A percentile compares a stretch with the other conserved stretches of the same genome.
Evolutionary conservation across 129 eudicot species (phyloP).

Genomic region (Sambucus nigra): DNA sequence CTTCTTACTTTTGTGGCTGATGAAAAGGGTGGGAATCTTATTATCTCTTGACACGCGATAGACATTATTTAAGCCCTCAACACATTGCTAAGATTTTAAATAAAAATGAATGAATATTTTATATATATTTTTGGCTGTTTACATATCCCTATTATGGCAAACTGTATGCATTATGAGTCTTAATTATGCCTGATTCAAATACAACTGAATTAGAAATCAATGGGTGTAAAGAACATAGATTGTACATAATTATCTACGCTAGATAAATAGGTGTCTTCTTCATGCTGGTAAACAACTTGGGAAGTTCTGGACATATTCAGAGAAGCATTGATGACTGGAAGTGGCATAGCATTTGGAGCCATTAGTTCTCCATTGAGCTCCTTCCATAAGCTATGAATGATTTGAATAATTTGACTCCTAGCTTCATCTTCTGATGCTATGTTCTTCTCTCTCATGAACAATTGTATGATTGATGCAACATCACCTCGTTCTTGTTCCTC

Average conservation of each 20-base stretch:
- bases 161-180: no score
- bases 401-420: conserved; percentile 20
- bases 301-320: conserved; percentile 53
- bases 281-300: conserved; percentile 52
- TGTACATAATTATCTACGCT: conserved; percentile 41
- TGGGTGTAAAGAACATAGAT: conserved; percentile 39
- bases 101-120: no score
- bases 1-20: no score
- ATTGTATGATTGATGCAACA: conserved; percentile 36
- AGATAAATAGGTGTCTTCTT: conserved; percentile 30
- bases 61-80: no score
- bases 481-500: conserved; percentile 59
- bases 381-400: conserved; percentile 30
- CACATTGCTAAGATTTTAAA: no score
- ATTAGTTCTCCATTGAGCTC: conserved; percentile 34
- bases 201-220: conserved; percentile 8
- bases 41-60: no score
- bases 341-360: conserved; percentile 28
- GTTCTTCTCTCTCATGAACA: conserved; percentile 33
- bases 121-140: no score
- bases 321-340: conserved; percentile 26
- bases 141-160: no score
- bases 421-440: conserved; percentile 32
- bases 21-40: no score
- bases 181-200: no score